These are phyloP conservation scores for Chernovozyma sophiae-reginae DNA, from an alignment of 1,139 yeast genomes.

Conservation along the genomic window DNA sequence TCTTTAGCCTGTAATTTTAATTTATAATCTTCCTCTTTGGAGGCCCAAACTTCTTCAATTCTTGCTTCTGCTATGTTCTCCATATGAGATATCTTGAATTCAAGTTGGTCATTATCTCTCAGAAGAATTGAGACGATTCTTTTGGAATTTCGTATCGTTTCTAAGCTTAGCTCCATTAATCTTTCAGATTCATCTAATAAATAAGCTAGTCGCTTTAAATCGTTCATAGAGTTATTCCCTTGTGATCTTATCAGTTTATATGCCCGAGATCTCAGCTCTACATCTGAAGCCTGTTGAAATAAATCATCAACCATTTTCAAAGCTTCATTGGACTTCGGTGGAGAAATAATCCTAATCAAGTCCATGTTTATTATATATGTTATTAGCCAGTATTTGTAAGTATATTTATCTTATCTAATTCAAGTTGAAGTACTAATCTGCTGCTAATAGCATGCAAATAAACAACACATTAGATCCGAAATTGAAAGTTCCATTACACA, in stretches of 20 bases:
- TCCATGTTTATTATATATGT: neutral
- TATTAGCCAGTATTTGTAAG: no score
- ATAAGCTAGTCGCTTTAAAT: neutral
- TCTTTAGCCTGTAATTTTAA: neutral
- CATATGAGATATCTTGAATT: neutral
- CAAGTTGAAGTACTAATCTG: no score
- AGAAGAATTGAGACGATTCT: neutral
- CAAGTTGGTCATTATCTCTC: constrained; percentile 1
- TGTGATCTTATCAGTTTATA: neutral
- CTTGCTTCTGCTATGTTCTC: neutral
- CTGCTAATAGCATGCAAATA: no score
- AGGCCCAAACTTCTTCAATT: neutral
- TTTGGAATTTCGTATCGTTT: constrained; percentile 1
- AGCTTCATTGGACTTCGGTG: neutral
- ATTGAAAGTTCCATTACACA: no score
- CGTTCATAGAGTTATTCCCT: neutral
- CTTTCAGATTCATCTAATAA: constrained; percentile 1
- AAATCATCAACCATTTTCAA: neutral
- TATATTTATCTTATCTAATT: no score
- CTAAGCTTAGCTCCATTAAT: neutral
- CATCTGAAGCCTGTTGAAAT: neutral
- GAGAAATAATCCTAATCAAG: neutral
- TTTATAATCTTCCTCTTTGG: neutral
- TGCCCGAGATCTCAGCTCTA: constrained; percentile 1
- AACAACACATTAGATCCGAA: no score